These are phyloP conservation scores for Starmerella apicola DNA, from an alignment of 805 yeast species.

Conservation along the genomic window DNA sequence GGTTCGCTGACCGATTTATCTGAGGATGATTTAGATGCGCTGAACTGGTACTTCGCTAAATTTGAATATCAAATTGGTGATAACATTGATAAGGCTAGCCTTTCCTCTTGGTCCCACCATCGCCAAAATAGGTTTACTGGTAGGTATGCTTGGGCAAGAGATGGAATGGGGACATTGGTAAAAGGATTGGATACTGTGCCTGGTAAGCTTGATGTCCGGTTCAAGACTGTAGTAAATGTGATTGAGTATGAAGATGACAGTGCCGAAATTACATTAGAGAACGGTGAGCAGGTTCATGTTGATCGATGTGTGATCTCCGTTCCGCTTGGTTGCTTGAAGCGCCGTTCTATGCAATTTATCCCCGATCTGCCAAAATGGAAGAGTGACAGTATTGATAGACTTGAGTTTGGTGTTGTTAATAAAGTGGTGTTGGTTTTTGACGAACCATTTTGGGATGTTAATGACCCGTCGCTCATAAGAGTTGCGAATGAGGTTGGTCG, in stretches of 20 bases:
- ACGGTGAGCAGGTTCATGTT: slow-evolving; percentile 32
- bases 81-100: slow-evolving; percentile 26
- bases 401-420: slow-evolving; percentile 32
- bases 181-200: slow-evolving; percentile 31
- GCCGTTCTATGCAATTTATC: slow-evolving; percentile 29
- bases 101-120: slow-evolving; percentile 33
- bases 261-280: slow-evolving; percentile 27
- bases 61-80: slow-evolving; percentile 31
- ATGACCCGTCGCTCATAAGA: slow-evolving; percentile 24
- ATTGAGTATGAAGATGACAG: slow-evolving; percentile 29
- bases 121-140: slow-evolving; percentile 32
- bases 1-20: slow-evolving; percentile 26
- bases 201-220: slow-evolving; percentile 30
- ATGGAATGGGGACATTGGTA: slow-evolving; percentile 28
- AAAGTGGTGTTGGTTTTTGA: slow-evolving; percentile 31
- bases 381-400: slow-evolving; percentile 29
- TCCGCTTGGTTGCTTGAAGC: slow-evolving; percentile 33
- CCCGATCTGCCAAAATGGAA: slow-evolving; percentile 35
- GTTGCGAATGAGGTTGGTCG: slow-evolving; percentile 19
- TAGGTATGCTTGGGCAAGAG: slow-evolving; percentile 28
- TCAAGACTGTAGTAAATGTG: slow-evolving; percentile 30
- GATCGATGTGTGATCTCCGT: slow-evolving; percentile 31
- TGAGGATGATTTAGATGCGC: slow-evolving; percentile 27
- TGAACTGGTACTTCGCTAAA: slow-evolving; percentile 33
- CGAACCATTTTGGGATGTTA: slow-evolving; percentile 30